Evolutionary conservation across 345 rosid species (phyloP).

Genomic region (Populus tremula): DNA sequence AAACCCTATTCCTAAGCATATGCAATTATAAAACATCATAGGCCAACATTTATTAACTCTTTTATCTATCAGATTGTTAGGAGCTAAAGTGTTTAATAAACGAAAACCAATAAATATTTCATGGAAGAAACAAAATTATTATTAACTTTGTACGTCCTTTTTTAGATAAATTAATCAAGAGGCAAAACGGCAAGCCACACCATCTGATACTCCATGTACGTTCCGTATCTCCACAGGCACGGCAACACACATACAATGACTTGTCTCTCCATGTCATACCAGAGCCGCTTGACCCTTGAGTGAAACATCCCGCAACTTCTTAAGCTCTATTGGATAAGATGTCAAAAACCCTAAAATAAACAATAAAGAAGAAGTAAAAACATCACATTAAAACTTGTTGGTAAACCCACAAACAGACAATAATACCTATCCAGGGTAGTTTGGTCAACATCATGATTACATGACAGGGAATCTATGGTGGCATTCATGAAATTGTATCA

Average conservation of each 20-base stretch:
- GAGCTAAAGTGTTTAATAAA: background rate
- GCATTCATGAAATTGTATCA: slow-evolving; percentile 1
- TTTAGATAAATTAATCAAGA: background rate
- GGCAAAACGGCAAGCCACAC: background rate
- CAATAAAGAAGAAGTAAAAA: too few relatives aligned
- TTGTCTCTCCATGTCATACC: background rate
- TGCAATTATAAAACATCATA: too few relatives aligned
- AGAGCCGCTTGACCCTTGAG: slow-evolving; percentile 10
- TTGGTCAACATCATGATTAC: background rate
- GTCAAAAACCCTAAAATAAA: background rate
- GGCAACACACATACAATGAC: background rate
- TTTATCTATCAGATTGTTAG: background rate
- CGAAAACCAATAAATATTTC: background rate
- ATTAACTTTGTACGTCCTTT: background rate
- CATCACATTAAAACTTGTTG: background rate
- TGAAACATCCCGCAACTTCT: too few relatives aligned
- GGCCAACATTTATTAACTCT: background rate
- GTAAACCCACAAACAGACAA: background rate
- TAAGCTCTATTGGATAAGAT: background rate
- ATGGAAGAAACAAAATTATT: background rate
- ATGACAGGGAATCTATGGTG: background rate
- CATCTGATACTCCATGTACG: background rate
- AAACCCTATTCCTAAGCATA: too few relatives aligned
- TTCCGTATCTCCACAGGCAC: background rate
- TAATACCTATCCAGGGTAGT: background rate